Evolutionary conservation across 257 asterid genomes (phyloP).

Genomic region (Solanum bulbocastanum): DNA sequence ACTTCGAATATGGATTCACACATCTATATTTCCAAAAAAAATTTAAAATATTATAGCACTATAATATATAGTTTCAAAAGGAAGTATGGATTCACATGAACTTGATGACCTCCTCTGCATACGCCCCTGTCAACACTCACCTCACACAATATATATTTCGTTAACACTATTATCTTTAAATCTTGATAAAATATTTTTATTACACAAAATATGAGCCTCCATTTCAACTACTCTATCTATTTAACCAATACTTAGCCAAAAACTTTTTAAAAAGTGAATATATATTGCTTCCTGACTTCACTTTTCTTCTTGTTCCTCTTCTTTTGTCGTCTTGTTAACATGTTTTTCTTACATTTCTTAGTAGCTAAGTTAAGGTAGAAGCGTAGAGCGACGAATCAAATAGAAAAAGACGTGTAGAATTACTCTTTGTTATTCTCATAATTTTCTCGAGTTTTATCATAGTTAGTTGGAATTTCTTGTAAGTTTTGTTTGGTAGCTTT

Average conservation of each 20-base stretch:
- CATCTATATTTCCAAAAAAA: too few relatives aligned
- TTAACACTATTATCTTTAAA: too few relatives aligned
- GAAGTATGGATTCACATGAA: too few relatives aligned
- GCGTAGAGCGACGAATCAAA: background rate
- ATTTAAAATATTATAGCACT: too few relatives aligned
- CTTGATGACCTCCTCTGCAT: accelerated
- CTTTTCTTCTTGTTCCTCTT: background rate
- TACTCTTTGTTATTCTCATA: background rate
- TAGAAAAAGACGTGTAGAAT: background rate
- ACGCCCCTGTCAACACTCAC: too few relatives aligned
- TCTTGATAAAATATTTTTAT: too few relatives aligned
- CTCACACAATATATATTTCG: too few relatives aligned
- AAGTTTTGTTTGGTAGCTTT: background rate
- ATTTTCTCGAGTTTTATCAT: background rate
- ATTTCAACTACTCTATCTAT: background rate
- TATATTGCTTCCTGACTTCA: background rate
- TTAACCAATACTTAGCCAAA: background rate
- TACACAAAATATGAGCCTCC: accelerated
- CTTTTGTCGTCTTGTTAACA: background rate
- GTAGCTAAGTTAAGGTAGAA: background rate
- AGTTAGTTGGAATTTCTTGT: background rate
- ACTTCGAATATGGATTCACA: too few relatives aligned
- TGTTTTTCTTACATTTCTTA: background rate
- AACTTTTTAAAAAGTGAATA: background rate
- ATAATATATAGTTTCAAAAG: accelerated